These are phyloP conservation scores for Kodamaea hsintzibuensis DNA, from an alignment of 805 yeast genomes.

Conservation along the genomic window DNA sequence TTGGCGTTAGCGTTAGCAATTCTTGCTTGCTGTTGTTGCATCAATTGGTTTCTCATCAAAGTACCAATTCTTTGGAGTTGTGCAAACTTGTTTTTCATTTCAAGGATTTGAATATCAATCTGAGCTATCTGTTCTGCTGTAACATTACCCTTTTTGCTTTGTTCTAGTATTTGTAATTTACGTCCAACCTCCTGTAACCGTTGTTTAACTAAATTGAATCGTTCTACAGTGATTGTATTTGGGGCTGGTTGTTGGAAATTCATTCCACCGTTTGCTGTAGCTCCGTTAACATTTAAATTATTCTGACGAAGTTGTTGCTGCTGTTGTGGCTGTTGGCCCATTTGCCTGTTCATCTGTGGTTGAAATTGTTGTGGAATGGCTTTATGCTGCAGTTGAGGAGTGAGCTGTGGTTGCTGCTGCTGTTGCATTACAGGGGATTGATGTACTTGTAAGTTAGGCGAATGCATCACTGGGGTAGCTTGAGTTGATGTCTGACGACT, in stretches of 20 bases:
- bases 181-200: conserved; percentile 50
- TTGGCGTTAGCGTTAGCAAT: neutral
- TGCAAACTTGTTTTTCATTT: conserved; percentile 46
- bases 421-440: conserved; percentile 13
- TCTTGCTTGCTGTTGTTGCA: conserved; percentile 23
- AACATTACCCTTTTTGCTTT: conserved; percentile 44
- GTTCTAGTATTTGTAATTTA: conserved; percentile 51
- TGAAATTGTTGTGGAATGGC: conserved; percentile 10
- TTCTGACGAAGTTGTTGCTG: conserved; percentile 3
- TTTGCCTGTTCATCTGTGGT: conserved; percentile 5
- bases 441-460: conserved; percentile 12
- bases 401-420: conserved; percentile 9
- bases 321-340: conserved; percentile 2
- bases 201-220: conserved; percentile 45
- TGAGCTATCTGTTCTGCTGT: conserved; percentile 46
- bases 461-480: conserved; percentile 12
- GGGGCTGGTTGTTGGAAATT: conserved; percentile 15
- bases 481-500: conserved; percentile 12
- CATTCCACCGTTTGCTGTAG: neutral
- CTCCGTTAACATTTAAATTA: neutral
- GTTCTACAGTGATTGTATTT: conserved; percentile 34
- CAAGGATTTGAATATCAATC: conserved; percentile 50
- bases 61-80: conserved; percentile 53
- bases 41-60: conserved; percentile 44
- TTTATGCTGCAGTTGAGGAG: conserved; percentile 8